Evolutionary conservation across 208 protist genomes (phyloP), one percentile per base, ranked within the genome.

Genomic region (Wallacemonas collosoma): DNA sequence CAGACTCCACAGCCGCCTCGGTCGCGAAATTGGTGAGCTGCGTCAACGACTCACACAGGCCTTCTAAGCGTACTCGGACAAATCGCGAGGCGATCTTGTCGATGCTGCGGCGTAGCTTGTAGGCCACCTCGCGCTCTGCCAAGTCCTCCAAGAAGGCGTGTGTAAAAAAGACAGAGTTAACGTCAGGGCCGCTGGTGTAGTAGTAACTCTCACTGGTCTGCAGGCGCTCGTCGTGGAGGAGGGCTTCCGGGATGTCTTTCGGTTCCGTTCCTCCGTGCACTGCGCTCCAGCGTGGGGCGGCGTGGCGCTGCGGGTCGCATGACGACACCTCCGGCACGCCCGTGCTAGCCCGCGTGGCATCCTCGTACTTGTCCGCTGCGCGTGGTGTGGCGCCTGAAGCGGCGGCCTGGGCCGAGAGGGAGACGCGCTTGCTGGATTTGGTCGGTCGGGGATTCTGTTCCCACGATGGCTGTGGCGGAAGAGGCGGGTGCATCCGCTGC

Each of bases 81-180:
- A 91, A 88, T 7, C 80, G 82, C 7, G 87, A 93, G 36, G 78
- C 76, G 45, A 93, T 83, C 72, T 89, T 89, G 39, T 83, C 74
- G 68, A 85, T 77, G 55, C 73, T 84, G 44, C n/a, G 57, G 1
- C 83, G 82, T 44, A 95, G 72, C 65, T 73, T 73, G 36, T 79
- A 78, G 14, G 85, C 79, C 9, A 95, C 72, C 41, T 81, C 78
- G n/a, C 80, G 80, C 64, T 90, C 85, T 12, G 69, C 66, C 7
- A 80, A 67, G 38, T 90, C 87, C 17, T 86, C 82, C 55, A 68
- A 71, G 17, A 90, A 65, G 9, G 83, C 83, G 45, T 79, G 73
- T 57, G 89, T 68, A 68, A 93, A 95, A 36, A 77, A 84, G 7
- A 76, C 75, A 15, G 83, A 72, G 77, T 88, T 85, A 44, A 82